These are phyloP conservation scores for Byssothecium circinans DNA, from an alignment of 2,329 filamentous ascomycete genomes.

Conservation along the genomic window DNA sequence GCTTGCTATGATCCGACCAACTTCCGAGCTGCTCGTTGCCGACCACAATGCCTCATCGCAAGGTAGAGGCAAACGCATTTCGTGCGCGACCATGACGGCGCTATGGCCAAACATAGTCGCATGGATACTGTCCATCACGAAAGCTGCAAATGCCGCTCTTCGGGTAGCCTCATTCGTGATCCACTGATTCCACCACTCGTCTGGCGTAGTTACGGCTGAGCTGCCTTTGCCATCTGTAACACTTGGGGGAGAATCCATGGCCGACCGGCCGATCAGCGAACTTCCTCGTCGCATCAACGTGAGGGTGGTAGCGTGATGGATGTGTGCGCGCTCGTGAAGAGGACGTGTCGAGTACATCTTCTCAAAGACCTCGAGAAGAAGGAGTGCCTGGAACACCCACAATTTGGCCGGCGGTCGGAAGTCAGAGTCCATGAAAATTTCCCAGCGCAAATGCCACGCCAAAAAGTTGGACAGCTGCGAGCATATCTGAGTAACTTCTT, in stretches of 20 bases:
- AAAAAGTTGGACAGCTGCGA: constrained; percentile 85
- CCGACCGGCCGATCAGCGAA: constrained; percentile 83
- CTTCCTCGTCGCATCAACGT: constrained; percentile 93
- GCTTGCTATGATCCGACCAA: constrained; percentile 78
- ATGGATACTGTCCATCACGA: constrained; percentile 93
- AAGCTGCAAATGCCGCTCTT: constrained; percentile 88
- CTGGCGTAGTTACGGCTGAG: constrained; percentile 66
- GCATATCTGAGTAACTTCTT: constrained; percentile 72
- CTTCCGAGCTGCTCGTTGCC: constrained; percentile 83
- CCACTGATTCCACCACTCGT: constrained; percentile 96
- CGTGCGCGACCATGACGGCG: constrained; percentile 94
- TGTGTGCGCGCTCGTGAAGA: constrained; percentile 91
- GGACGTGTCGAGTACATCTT: constrained; percentile 96
- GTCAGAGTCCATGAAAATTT: constrained; percentile 88
- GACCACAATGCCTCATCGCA: constrained; percentile 94
- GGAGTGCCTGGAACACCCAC: constrained; percentile 91
- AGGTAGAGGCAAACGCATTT: constrained; percentile 86
- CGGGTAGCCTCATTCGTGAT: constrained; percentile 90
- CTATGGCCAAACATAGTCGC: constrained; percentile 98
- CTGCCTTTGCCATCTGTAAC: constrained; percentile 62
- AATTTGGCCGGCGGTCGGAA: constrained; percentile 91
- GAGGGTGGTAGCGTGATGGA: constrained; percentile 93
- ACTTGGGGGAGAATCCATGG: constrained; percentile 80
- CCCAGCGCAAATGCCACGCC: constrained; percentile 91
- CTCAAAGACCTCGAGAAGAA: constrained; percentile 90